Percentiles rank a stretch among this genome's conserved stretches.
Conservation (phyloP, 495 filamentous ascomycete species). For the Talaromyces thailandensis region DNA sequence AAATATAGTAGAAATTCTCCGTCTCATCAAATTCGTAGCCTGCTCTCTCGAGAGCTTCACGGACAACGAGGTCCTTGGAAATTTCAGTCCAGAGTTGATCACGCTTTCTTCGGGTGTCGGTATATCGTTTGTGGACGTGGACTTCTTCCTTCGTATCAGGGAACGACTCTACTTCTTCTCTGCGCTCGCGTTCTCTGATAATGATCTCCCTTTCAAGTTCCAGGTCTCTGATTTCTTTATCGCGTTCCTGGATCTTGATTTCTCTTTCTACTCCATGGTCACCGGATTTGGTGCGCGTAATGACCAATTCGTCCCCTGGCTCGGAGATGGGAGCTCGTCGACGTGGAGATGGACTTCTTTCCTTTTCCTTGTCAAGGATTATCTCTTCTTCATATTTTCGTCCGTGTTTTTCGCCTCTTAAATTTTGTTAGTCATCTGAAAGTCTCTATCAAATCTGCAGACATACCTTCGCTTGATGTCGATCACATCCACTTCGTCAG, state of each 20-base stretch:
- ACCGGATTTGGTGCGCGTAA: slow-evolving; percentile 4
- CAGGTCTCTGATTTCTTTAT: slow-evolving; percentile 5
- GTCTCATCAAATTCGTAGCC: slow-evolving; percentile 93
- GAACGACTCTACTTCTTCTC: slow-evolving; percentile 3
- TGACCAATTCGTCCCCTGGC: neutral
- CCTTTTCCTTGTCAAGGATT: slow-evolving; percentile 41
- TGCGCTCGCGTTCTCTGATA: slow-evolving; percentile 8
- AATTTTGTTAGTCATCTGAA: neutral
- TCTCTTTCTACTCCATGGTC: slow-evolving; percentile 4
- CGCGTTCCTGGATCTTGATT: slow-evolving; percentile 1
- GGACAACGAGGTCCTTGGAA: slow-evolving; percentile 82
- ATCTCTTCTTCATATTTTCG: slow-evolving; percentile 47
- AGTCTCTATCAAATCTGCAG: neutral
- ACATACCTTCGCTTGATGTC: slow-evolving; percentile 38
- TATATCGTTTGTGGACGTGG: slow-evolving; percentile 27
- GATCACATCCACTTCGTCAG: slow-evolving; percentile 34
- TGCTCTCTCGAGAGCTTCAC: slow-evolving; percentile 74
- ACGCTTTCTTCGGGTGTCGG: slow-evolving; percentile 28
- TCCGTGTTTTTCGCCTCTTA: slow-evolving; percentile 16
- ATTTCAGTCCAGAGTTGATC: slow-evolving; percentile 94
- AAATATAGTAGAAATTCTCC: slow-evolving; percentile 81
- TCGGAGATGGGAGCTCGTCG: neutral
- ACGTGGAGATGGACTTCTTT: slow-evolving; percentile 2
- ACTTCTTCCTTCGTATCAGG: slow-evolving; percentile 14
- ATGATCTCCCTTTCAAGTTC: neutral